Evolutionary conservation across 2,329 filamentous ascomycete genomes (phyloP).

Genomic region (Anisogramma anomala): DNA sequence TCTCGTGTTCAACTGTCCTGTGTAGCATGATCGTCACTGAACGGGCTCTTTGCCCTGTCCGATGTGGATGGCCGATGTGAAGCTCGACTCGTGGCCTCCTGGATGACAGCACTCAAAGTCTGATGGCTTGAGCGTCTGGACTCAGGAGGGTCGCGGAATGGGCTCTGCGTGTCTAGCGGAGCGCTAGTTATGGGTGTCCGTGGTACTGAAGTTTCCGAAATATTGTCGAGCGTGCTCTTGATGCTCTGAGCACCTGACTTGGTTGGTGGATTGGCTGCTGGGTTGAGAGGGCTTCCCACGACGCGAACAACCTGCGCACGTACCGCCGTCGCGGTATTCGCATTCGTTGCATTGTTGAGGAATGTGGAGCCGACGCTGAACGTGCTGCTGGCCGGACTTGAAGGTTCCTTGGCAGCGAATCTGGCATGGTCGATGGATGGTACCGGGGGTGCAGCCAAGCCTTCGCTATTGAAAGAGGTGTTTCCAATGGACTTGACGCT

Average conservation of each 20-base stretch:
- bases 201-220: constrained; percentile 12
- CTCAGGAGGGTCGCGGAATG: constrained; percentile 45
- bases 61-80: constrained; percentile 24
- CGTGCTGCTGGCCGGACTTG: constrained; percentile 41
- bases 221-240: constrained; percentile 18
- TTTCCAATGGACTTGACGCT: constrained; percentile 67
- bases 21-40: constrained; percentile 47
- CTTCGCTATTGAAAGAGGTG: constrained; percentile 39
- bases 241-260: constrained; percentile 20
- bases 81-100: constrained; percentile 36
- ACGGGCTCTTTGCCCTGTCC: constrained; percentile 35
- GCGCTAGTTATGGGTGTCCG: constrained; percentile 40
- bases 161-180: constrained; percentile 40
- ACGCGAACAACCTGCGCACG: constrained; percentile 49
- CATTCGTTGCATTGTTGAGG: constrained; percentile 47
- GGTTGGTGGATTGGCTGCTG: constrained; percentile 36
- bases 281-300: too few relatives aligned
- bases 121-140: constrained; percentile 27
- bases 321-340: constrained; percentile 44
- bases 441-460: constrained; percentile 54
- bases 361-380: constrained; percentile 60
- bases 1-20: constrained; percentile 25
- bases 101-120: constrained; percentile 43
- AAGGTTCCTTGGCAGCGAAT: constrained; percentile 37
- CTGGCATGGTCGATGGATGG: constrained; percentile 57